Evolutionary conservation across 2,329 filamentous ascomycete genomes (phyloP), one percentile per base, ranked within the genome.

Genomic region (Fusarium praegraminearum): DNA sequence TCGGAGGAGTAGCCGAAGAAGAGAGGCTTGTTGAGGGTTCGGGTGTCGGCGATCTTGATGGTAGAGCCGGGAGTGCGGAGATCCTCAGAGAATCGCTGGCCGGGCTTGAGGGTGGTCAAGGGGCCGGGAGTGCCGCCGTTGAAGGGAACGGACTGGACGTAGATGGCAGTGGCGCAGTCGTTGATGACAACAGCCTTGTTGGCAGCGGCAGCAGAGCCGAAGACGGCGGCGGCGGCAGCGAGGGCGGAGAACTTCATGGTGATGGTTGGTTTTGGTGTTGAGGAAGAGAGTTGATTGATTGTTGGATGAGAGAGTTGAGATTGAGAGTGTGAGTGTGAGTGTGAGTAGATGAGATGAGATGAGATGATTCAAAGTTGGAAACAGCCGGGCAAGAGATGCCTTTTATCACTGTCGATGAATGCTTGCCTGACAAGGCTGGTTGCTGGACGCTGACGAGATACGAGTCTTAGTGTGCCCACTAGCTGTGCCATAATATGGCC

Each of bases 1-100:
- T 73, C 72, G 68, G 80, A 82, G 1, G 80, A 82, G 74, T 83
- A 83, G 46, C 81, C 81, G 60, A 82, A 79, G 77, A 82, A 82
- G 22, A 83, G 78, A 7, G 80, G 80, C n/a, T 47, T 68, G 59
- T 58, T 62, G 4, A 83, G 76, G 26, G 77, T 79, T 74, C 76
- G 79, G 66, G 76, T 78, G 36, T 70, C 80, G 41, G 78, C 79
- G 55, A 83, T 75, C 76, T 83, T 83, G 56, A 83, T 69, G 45
- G 81, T 82, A 44, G 80, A 83, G 35, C 81, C 81, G 46, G 75
- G 57, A 11, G 65, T 7, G 26, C 73, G 73, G 66, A 82, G 76
- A 62, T 73, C 58, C 76, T 83, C 81, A 16, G 67, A 55, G 71
- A 80, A 83, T 62, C 65, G 64, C 73, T 80, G 62, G 40, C 78